Conservation (phyloP, 441 rosid genomes). For the Erodium texanum region DNA sequence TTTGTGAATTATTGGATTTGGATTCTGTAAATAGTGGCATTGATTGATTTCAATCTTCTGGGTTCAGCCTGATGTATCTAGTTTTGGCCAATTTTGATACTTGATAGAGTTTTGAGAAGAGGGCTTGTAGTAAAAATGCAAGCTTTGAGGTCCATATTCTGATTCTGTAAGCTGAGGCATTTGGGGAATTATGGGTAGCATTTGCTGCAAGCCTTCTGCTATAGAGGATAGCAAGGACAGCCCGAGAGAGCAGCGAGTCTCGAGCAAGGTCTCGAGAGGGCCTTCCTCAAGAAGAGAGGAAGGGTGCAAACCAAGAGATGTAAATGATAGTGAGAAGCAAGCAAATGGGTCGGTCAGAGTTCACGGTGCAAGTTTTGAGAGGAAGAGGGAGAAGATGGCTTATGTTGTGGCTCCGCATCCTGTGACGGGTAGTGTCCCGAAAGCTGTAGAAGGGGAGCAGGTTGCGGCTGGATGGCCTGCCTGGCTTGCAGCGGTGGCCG, state of each 20-base stretch:
- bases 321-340: constrained; percentile 54
- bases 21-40: no score
- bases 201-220: constrained; percentile 82
- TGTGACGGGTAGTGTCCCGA: constrained; percentile 54
- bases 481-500: constrained; percentile 91
- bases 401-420: constrained; percentile 47
- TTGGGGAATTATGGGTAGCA: constrained; percentile 65
- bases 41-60: no score
- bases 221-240: constrained; percentile 81
- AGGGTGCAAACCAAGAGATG: constrained; percentile 41
- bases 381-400: constrained; percentile 63
- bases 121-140: constrained; percentile 17
- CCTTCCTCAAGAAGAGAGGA: constrained; percentile 76
- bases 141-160: constrained; percentile 20
- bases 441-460: constrained; percentile 80
- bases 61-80: no score
- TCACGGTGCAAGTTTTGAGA: constrained; percentile 48
- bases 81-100: neutral
- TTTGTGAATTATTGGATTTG: neutral
- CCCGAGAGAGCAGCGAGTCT: constrained; percentile 51
- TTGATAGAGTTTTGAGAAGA: neutral
- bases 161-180: constrained; percentile 26
- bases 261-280: constrained; percentile 54
- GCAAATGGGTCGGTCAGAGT: constrained; percentile 44
- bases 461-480: constrained; percentile 99